Percentiles rank a stretch among this genome's conserved stretches.
Evolutionary conservation across 305 asterid genomes (phyloP).

Genomic region (Solanum hybrid): DNA sequence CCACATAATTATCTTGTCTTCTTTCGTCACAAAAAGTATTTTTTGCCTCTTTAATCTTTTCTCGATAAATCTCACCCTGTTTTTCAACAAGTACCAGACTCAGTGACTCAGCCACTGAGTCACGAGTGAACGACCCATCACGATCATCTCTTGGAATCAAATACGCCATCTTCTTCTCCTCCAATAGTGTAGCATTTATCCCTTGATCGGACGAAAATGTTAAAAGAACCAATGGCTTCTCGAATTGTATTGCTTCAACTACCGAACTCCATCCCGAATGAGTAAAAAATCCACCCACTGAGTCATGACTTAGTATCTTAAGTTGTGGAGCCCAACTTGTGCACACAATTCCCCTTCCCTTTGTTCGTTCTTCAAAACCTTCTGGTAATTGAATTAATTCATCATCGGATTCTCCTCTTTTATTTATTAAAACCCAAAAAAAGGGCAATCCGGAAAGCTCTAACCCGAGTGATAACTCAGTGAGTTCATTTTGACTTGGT

Average conservation of each 20-base stretch:
- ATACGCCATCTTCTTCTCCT: slow-evolving; percentile 9
- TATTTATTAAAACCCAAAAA: no score
- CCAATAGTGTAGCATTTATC: slow-evolving; percentile 21
- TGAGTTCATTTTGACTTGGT: slow-evolving; percentile 20
- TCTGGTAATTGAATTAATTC: no score
- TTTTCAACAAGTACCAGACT: slow-evolving; percentile 26
- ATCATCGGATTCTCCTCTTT: no score
- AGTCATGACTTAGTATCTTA: no score
- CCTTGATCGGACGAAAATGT: slow-evolving; percentile 46
- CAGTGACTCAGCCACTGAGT: slow-evolving; percentile 35
- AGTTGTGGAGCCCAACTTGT: no score
- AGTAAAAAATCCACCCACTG: no score
- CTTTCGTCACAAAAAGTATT: slow-evolving; percentile 10
- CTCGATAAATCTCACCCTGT: slow-evolving; percentile 19
- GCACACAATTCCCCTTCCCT: no score
- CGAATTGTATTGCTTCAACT: no score
- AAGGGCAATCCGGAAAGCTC: slow-evolving; percentile 19
- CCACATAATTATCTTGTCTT: slow-evolving; percentile 3
- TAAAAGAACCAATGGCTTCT: slow-evolving; percentile 7
- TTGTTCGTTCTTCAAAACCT: no score
- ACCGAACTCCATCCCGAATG: no score
- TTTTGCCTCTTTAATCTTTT: not conserved
- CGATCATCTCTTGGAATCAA: slow-evolving; percentile 32
- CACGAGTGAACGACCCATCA: slow-evolving; percentile 35
- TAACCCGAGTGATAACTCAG: slow-evolving; percentile 39